Base-by-base conservation (phyloP, 352 stramenopile species). In the Globisporangium cederbergense region DNA sequence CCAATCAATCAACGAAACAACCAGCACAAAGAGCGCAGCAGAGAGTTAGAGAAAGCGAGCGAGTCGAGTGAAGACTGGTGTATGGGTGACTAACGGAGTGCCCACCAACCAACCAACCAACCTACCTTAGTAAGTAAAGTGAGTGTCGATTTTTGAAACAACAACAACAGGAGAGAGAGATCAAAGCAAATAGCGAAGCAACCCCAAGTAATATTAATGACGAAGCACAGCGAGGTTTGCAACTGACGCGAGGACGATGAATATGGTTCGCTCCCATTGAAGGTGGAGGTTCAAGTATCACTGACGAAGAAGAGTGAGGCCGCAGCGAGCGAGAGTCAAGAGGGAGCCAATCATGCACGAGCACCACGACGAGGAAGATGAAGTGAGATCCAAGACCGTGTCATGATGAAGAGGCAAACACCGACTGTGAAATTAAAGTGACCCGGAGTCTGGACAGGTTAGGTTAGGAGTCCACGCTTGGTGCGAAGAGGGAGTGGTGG, bases 141-240 rank as follows among this genome's bases (percentile, higher is more conserved):
- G 52, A 58, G 32, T 45, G 52, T 58, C 30, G 52, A 58, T 58
- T 58, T 57, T 58, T 58, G 32, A 58, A 28, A 30, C 45, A 30
- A 45, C 51, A 43, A 30, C 50, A 56, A 28, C 18, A 42, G 32
- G 14, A 10, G 20, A 58, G 36, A 34, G 32, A 45, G 30, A 28
- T 28, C 25, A 2, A 28, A 58, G 51, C 25, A 9, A 57, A 45
- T 11, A 45, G 14, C 3, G 42, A 47, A 20, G 28, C 28, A 57
- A 32, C 32, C 52, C 32, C 52, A 5, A 58, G 52, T 58, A 58
- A 58, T 58, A 58, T 58, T 58, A 58, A 45, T 58, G 52, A 57
- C 16, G 25, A 57, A 57, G 51, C 51, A 22, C 28, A 25, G 34
- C 16, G 43, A 49, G 38, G 43, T 49, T 49, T 22, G 43, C 43